These are phyloP conservation scores for Lophium mytilinum DNA, from an alignment of 495 filamentous ascomycete genomes.

Conservation along the genomic window DNA sequence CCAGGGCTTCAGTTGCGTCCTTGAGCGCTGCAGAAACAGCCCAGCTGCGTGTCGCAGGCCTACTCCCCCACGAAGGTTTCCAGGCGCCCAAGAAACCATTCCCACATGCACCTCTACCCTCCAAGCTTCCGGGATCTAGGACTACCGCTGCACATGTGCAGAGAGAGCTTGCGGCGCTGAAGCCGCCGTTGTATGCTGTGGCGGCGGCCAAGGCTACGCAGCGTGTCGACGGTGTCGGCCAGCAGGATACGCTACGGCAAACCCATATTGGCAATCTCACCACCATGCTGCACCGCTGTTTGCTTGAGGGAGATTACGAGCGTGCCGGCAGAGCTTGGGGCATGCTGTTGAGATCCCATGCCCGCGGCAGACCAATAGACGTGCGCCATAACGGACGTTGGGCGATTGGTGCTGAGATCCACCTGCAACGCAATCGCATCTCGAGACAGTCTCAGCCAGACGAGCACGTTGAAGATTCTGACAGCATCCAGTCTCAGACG, in stretches of 20 bases:
- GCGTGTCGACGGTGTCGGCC: conserved; percentile 1
- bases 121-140: neutral
- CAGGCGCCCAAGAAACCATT: conserved; percentile 30
- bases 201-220: conserved; percentile 7
- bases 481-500: neutral
- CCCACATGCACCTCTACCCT: conserved; percentile 26
- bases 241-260: conserved; percentile 31
- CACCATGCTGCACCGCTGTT: conserved; percentile 52
- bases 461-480: neutral
- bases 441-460: neutral
- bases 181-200: conserved; percentile 25
- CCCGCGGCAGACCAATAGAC: conserved; percentile 46
- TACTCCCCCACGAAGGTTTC: conserved; percentile 10
- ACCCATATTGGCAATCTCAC: conserved; percentile 55
- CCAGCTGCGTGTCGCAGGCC: conserved; percentile 22
- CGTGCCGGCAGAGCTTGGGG: conserved; percentile 60
- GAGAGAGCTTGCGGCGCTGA: conserved; percentile 14
- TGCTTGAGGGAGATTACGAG: conserved; percentile 51
- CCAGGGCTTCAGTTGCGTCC: neutral
- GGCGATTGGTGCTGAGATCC: conserved; percentile 63
- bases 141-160: conserved; percentile 7
- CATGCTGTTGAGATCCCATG: conserved; percentile 50
- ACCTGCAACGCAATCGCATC: conserved; percentile 34
- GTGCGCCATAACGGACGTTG: conserved; percentile 49
- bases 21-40: conserved; percentile 4